Base-by-base conservation (phyloP, 2,329 filamentous ascomycete species). In the Thielaviopsis ethacetica region DNA sequence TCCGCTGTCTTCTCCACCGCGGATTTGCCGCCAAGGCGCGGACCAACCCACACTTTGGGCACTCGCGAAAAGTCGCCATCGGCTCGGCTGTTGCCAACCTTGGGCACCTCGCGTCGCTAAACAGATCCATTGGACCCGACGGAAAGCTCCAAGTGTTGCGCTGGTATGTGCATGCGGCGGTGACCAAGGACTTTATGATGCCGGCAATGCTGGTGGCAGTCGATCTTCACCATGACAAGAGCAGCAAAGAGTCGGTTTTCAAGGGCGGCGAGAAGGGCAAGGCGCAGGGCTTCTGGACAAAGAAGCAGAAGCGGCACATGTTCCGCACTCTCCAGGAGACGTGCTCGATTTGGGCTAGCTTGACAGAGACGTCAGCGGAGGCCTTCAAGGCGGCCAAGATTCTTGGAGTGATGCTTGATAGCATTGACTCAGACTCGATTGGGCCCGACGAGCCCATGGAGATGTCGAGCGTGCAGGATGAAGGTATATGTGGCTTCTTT, bases 41-140 rank as follows among this genome's bases (percentile, higher is more conserved):
- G 54, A 81, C 86, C 61, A 93, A 91, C 65, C 76, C 86, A 10
- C 80, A 90, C 9, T 97, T 95, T 66, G 81, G 83, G 9, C 88
- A 93, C 67, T 95, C 90, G 2, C 81, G 91, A 30, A 83, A 84
- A 49, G 85, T 84, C 22, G 93, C 89, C 63, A 85, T 97, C 49
- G 89, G 95, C 66, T 87, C 91, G 1, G 88, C 90, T 0, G 77
- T 96, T 76, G 84, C 86, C 63, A 83, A 94, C 54, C 76, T 98
- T 49, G 77, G 80, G 24, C 88, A 91, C 64, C 83, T 97, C 66
- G 78, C 81, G 38, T 86, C 84, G 17, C 75, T 96, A 15, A 79
- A 91, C 66, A 74, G 79, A 27, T 90, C 95, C 68, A 85, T 84
- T 2, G 81, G 86, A 64, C 79, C 82, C 1, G 81, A 79, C 52